phyloP scores from a whole-genome alignment of 805 yeast species.

The Hanseniaspora osmophila region DNA sequence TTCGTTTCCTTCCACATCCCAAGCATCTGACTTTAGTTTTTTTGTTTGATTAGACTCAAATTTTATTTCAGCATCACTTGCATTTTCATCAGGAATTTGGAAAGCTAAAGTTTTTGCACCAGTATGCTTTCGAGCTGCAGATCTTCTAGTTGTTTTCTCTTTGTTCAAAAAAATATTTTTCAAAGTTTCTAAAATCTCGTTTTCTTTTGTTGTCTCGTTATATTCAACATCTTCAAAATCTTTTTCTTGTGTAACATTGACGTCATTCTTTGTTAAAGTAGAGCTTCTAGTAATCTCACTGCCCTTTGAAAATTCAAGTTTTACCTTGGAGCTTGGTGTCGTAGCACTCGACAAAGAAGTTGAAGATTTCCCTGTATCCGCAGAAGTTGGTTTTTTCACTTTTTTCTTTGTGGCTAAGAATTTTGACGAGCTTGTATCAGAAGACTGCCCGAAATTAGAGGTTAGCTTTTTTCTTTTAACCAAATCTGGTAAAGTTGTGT shows the following conservation, averaged over 20 bases:
- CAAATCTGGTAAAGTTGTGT: neutral
- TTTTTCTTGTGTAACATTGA: too few relatives aligned
- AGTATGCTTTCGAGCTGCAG: neutral
- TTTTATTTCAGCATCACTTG: too few relatives aligned
- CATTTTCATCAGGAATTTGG: too few relatives aligned
- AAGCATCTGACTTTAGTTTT: constrained; percentile 1
- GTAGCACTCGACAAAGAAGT: too few relatives aligned
- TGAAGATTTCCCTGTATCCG: neutral
- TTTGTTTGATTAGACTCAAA: neutral
- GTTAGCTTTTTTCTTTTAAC: neutral
- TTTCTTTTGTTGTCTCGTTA: neutral
- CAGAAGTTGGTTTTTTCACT: neutral
- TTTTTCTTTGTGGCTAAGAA: neutral
- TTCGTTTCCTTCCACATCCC: neutral
- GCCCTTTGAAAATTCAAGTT: too few relatives aligned
- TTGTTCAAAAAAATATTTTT: neutral
- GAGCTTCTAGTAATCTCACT: too few relatives aligned
- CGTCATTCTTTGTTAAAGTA: too few relatives aligned
- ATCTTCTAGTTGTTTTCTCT: neutral
- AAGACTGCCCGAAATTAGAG: too few relatives aligned
- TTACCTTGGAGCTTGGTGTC: too few relatives aligned
- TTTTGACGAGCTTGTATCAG: neutral
- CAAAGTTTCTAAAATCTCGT: neutral
- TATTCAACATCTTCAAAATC: neutral
- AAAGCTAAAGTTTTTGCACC: too few relatives aligned